Evolutionary conservation across 2,329 filamentous ascomycete species (phyloP).

Genomic region (Diaporthe velutina): DNA sequence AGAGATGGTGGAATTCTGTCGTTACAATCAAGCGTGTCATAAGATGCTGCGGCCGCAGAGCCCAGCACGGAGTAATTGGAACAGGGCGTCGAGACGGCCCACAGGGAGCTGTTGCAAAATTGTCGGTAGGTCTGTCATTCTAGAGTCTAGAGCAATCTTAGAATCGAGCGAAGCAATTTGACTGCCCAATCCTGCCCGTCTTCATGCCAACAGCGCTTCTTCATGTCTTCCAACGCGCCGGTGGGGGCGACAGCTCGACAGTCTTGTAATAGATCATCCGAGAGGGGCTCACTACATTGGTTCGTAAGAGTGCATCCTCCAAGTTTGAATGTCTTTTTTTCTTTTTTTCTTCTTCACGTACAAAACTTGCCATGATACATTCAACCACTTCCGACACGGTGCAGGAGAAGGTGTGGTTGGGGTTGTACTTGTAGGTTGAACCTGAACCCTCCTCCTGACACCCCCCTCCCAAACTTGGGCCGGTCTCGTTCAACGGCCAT

Average conservation of each 20-base stretch:
- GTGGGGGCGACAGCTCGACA: neutral
- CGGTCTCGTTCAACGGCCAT: too few relatives aligned
- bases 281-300: too few relatives aligned
- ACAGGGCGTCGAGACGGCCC: neutral
- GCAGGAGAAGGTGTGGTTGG: neutral
- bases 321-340: neutral
- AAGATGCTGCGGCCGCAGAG: conserved; percentile 12
- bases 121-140: conserved; percentile 11
- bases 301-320: neutral
- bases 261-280: neutral
- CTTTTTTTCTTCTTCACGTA: too few relatives aligned
- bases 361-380: neutral
- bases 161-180: conserved; percentile 36
- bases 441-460: too few relatives aligned
- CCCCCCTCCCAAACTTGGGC: too few relatives aligned
- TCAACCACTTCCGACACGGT: neutral
- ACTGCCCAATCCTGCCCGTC: neutral
- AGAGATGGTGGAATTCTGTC: conserved; percentile 38
- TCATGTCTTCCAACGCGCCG: too few relatives aligned
- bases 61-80: conserved; percentile 37
- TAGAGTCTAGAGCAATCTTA: conserved; percentile 40
- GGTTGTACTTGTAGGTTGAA: neutral
- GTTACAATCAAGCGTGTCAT: conserved; percentile 35
- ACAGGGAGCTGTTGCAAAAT: conserved; percentile 14
- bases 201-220: neutral